phyloP scores from a whole-genome alignment of 2,329 filamentous ascomycete genomes.

The Sporothrix humicola region DNA sequence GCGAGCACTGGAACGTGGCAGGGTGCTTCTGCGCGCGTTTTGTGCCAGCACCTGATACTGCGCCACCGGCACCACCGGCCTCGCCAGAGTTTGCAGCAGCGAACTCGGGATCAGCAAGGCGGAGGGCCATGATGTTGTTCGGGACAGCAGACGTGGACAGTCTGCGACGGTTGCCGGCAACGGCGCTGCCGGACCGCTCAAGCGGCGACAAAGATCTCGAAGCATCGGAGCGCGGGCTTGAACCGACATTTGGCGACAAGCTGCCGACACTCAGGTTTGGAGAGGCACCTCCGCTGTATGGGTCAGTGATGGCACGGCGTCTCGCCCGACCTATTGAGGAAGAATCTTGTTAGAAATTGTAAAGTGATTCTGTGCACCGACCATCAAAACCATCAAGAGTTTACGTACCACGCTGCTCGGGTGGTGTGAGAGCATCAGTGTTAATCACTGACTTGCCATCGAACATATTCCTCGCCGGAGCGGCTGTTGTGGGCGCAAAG shows the following conservation, averaged over 20 bases:
- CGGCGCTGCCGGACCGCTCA: slow-evolving; percentile 57
- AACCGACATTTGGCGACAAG: slow-evolving; percentile 56
- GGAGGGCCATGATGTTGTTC: slow-evolving; percentile 77
- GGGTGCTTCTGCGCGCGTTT: slow-evolving; percentile 97
- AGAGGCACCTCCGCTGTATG: slow-evolving; percentile 58
- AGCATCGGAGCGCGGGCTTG: slow-evolving; percentile 55
- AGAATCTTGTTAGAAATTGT: slow-evolving; percentile 21
- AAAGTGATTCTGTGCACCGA: not conserved
- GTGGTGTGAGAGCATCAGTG: slow-evolving; percentile 82
- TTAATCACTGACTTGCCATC: slow-evolving; percentile 69
- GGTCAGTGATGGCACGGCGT: slow-evolving; percentile 64
- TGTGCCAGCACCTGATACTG: slow-evolving; percentile 59
- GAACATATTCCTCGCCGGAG: slow-evolving; percentile 64
- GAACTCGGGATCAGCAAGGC: slow-evolving; percentile 86
- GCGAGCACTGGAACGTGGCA: slow-evolving; percentile 90
- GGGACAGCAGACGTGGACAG: slow-evolving; percentile 69
- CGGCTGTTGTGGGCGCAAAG: slow-evolving; percentile 75
- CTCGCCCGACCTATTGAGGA: slow-evolving; percentile 53
- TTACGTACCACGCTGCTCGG: slow-evolving; percentile 64
- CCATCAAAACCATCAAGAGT: not conserved
- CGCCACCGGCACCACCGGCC: slow-evolving; percentile 58
- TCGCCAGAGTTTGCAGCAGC: slow-evolving; percentile 70
- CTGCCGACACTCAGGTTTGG: slow-evolving; percentile 50
- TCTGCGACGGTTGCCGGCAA: slow-evolving; percentile 57
- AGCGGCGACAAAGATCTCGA: slow-evolving; percentile 65